Conservation (phyloP, 2,329 filamentous ascomycete genomes). For the Cryphonectria japonica region DNA sequence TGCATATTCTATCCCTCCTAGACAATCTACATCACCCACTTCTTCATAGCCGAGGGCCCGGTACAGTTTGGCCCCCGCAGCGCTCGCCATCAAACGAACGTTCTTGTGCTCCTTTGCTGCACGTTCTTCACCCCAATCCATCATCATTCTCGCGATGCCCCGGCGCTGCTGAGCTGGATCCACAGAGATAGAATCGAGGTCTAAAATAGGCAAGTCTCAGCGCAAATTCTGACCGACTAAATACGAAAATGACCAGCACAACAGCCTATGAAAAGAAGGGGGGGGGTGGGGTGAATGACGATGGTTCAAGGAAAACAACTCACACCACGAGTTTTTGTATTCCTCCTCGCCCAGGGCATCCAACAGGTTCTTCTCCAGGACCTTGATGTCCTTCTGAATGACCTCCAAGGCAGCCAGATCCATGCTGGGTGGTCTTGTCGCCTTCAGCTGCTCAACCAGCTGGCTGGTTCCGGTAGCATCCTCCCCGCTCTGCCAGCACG, state of each 20-base stretch:
- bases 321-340: conserved; percentile 20
- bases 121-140: conserved; percentile 17
- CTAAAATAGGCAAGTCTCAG: conserved; percentile 7
- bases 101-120: conserved; percentile 20
- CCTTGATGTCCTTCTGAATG: background rate
- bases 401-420: conserved; percentile 4
- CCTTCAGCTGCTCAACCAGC: conserved; percentile 13
- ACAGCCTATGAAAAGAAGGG: background rate
- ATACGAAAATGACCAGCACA: background rate
- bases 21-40: conserved; percentile 16
- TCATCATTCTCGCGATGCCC: conserved; percentile 20
- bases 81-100: conserved; percentile 20
- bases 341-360: conserved; percentile 20
- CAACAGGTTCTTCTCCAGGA: conserved; percentile 3
- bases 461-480: background rate
- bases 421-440: background rate
- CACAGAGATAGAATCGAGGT: conserved; percentile 16
- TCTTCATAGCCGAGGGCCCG: conserved; percentile 18
- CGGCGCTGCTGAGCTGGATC: conserved; percentile 24
- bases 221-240: background rate
- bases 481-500: conserved; percentile 2
- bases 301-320: background rate
- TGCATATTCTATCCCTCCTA: conserved; percentile 17
- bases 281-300: too few species aligned
- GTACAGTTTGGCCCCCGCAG: conserved; percentile 17